Base-by-base conservation (phyloP, 331 rosid species). In the Malus hybrid region DNA sequence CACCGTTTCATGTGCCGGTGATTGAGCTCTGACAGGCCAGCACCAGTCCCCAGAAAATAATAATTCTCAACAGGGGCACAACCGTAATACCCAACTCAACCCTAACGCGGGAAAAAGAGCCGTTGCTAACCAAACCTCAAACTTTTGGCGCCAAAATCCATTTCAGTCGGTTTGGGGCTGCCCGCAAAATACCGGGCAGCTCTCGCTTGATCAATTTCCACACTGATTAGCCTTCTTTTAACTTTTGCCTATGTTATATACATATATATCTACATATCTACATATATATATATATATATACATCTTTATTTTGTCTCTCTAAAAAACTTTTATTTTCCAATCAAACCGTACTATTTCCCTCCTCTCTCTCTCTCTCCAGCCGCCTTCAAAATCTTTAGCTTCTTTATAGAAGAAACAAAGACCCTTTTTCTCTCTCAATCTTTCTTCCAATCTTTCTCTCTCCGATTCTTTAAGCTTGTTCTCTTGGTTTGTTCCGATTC, bases 61-160 rank as follows among this genome's bases (percentile, higher is more conserved):
- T 61, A 55, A 19, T 72, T 42, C 76, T 60, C 56, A n/a, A 60
- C 59, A 80, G 62, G 96, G 91, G 76, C 7, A 84, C 20, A 80
- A 77, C 44, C 48, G 84, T 77, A 72, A 85, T 69, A 36, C 22
- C 6, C 28, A 1, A 13, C 0, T 9, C 18, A 28, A n/a, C 68
- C 7, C 10, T 9, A 72, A 44, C 88, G 99, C 97, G 99, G 99
- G 97, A 92, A 87, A 78, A 69, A 85, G 97, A 92, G 96, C 97
- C 99, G 99, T 94, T 94, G 97, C 63, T 39, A 22, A 71, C 82
- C 20, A 74, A 86, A 81, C 10, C 76, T 44, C 81, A 65, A 31
- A 81, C 9, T 70, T 87, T 94, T 92, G 90, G 97, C 97, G 99
- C 97, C 85, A 90, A 89, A 85, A 27, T 72, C 6, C 0, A 15